Evolutionary conservation across 306 rosid species (phyloP).

Genomic region (Coriaria nepalensis): DNA sequence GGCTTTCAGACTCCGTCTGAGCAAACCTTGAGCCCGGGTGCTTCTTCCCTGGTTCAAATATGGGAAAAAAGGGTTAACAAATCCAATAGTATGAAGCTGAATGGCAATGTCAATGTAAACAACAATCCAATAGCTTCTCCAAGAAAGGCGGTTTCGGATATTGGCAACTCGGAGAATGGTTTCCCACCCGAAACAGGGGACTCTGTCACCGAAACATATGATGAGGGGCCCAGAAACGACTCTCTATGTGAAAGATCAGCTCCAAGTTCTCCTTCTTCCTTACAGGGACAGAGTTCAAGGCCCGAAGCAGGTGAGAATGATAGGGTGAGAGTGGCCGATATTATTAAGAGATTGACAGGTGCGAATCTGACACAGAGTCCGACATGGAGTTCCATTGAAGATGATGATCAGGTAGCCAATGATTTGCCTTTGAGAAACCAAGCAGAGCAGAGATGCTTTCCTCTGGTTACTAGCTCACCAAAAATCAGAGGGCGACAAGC

Average conservation of each 20-base stretch:
- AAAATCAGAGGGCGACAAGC: slow-evolving; percentile 75
- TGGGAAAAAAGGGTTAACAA: slow-evolving; percentile 78
- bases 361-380: slow-evolving; percentile 20
- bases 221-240: slow-evolving; percentile 13
- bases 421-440: slow-evolving; percentile 20
- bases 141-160: neutral
- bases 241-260: slow-evolving; percentile 16
- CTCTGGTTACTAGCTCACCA: slow-evolving; percentile 19
- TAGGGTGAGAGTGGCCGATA: slow-evolving; percentile 53
- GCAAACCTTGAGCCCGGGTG: slow-evolving; percentile 29
- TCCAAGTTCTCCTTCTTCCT: slow-evolving; percentile 17
- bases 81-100: slow-evolving; percentile 14
- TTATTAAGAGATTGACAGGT: slow-evolving; percentile 44
- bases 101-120: too few species aligned
- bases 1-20: too few species aligned
- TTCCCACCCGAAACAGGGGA: slow-evolving; percentile 19
- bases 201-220: slow-evolving; percentile 20
- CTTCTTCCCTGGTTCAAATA: slow-evolving; percentile 76
- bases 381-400: slow-evolving; percentile 21
- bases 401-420: slow-evolving; percentile 21
- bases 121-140: slow-evolving; percentile 1
- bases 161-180: slow-evolving; percentile 17
- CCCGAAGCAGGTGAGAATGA: slow-evolving; percentile 39
- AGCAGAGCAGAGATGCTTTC: slow-evolving; percentile 16
- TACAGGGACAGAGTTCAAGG: slow-evolving; percentile 16